These are phyloP conservation scores for Backusella tarrabulga DNA, from an alignment of 192 early-diverging fungal genomes.

Conservation along the genomic window DNA sequence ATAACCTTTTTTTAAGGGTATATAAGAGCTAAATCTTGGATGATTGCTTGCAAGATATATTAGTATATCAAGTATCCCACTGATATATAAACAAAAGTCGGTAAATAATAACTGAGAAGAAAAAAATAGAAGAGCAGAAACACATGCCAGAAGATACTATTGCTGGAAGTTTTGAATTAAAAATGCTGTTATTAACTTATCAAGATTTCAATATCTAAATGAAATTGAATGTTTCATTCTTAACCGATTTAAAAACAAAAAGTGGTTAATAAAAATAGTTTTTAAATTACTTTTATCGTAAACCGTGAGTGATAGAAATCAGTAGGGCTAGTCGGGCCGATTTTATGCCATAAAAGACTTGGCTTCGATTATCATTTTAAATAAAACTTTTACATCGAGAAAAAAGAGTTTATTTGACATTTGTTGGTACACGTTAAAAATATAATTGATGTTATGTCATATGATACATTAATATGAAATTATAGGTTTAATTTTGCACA, in stretches of 20 bases:
- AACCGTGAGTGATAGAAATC: background rate
- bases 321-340: background rate
- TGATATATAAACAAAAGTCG: background rate
- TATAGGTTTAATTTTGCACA: background rate
- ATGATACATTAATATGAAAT: background rate
- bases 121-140: background rate
- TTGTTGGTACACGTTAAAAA: background rate
- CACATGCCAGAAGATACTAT: background rate
- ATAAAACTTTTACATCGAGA: background rate
- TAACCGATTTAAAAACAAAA: background rate
- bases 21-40: background rate
- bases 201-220: background rate
- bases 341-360: background rate
- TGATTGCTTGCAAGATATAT: background rate
- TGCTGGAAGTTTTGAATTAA: background rate
- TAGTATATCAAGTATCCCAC: no score
- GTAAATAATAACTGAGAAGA: background rate
- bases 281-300: background rate
- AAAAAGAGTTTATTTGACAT: background rate
- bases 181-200: background rate
- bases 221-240: background rate
- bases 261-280: background rate
- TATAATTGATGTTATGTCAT: background rate
- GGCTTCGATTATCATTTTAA: background rate
- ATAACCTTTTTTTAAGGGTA: no score